A percentile compares a stretch with the other conserved stretches of the same genome.
Conservation (phyloP, 345 rosid genomes). For the Syzygium aqueum region DNA sequence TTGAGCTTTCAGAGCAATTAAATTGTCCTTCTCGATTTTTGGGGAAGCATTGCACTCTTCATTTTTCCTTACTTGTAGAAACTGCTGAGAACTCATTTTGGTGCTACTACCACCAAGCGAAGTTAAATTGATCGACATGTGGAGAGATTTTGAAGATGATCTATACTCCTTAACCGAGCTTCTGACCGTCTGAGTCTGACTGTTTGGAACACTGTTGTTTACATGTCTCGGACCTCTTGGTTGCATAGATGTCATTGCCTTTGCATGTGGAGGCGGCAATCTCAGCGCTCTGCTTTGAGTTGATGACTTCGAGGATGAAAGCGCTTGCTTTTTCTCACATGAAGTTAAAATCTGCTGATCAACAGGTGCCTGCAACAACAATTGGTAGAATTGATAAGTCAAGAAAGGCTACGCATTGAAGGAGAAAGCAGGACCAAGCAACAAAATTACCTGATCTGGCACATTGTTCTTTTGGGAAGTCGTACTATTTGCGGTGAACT, state of each 20-base stretch:
- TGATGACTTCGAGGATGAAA: slow-evolving; percentile 20
- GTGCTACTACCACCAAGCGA: slow-evolving; percentile 12
- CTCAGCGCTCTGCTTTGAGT: slow-evolving; percentile 14
- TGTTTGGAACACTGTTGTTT: slow-evolving; percentile 3
- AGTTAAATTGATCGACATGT: slow-evolving; percentile 37
- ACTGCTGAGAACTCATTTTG: slow-evolving; percentile 5
- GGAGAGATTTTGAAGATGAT: slow-evolving; percentile 28
- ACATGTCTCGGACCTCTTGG: slow-evolving; percentile 21
- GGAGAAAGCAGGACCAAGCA: neutral
- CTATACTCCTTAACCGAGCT: slow-evolving; percentile 19
- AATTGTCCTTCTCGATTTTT: slow-evolving; percentile 24
- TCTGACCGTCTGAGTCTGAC: slow-evolving; percentile 12
- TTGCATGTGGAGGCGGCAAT: slow-evolving; percentile 16
- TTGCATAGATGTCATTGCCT: slow-evolving; percentile 14
- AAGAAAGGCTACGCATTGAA: neutral
- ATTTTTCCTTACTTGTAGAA: neutral
- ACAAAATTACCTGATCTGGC: slow-evolving; percentile 23
- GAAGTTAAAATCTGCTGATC: slow-evolving; percentile 17
- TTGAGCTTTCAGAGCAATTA: slow-evolving; percentile 22
- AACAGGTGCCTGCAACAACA: slow-evolving; percentile 14
- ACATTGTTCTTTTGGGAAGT: slow-evolving; percentile 13
- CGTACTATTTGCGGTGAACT: slow-evolving; percentile 1
- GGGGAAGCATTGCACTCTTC: slow-evolving; percentile 4
- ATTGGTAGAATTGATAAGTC: slow-evolving; percentile 1
- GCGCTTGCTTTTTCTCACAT: slow-evolving; percentile 25